Conservation (phyloP, 495 filamentous ascomycete genomes). For the Podospora appendiculata region DNA sequence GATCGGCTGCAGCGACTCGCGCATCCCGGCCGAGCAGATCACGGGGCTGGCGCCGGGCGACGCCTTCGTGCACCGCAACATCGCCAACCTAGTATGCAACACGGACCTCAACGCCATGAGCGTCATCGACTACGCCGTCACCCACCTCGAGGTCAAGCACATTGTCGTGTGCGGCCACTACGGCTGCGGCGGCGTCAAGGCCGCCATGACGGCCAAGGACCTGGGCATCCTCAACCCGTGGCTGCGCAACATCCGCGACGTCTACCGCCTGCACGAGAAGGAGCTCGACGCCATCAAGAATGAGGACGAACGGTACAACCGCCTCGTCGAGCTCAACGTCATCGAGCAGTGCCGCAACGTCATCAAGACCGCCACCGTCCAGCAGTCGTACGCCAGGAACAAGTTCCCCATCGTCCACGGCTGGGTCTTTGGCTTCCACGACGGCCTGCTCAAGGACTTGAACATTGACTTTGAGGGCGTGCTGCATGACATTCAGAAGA, state of each 20-base stretch:
- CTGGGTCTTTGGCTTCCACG: conserved; percentile 49
- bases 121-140: conserved; percentile 55
- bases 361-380: conserved; percentile 50
- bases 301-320: conserved; percentile 38
- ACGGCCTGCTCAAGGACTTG: conserved; percentile 47
- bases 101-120: conserved; percentile 54
- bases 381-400: conserved; percentile 43
- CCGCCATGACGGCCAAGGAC: conserved; percentile 50
- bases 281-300: conserved; percentile 47
- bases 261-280: conserved; percentile 48
- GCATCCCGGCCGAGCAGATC: conserved; percentile 54
- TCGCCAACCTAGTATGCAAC: conserved; percentile 54
- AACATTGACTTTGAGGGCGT: conserved; percentile 38
- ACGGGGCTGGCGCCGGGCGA: conserved; percentile 53
- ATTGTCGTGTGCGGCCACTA: conserved; percentile 60
- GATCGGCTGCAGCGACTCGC: conserved; percentile 58
- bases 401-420: conserved; percentile 48
- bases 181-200: conserved; percentile 57
- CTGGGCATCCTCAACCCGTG: conserved; percentile 53
- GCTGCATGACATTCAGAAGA: conserved; percentile 45
- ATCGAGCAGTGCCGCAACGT: conserved; percentile 51
- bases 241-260: conserved; percentile 54
- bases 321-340: conserved; percentile 55
- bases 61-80: conserved; percentile 57
- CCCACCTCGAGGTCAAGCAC: conserved; percentile 53